A percentile compares a stretch with the other conserved stretches of the same genome.
Evolutionary conservation across 2,329 filamentous ascomycete species (phyloP).

Genomic region (Thelonectria discophora): DNA sequence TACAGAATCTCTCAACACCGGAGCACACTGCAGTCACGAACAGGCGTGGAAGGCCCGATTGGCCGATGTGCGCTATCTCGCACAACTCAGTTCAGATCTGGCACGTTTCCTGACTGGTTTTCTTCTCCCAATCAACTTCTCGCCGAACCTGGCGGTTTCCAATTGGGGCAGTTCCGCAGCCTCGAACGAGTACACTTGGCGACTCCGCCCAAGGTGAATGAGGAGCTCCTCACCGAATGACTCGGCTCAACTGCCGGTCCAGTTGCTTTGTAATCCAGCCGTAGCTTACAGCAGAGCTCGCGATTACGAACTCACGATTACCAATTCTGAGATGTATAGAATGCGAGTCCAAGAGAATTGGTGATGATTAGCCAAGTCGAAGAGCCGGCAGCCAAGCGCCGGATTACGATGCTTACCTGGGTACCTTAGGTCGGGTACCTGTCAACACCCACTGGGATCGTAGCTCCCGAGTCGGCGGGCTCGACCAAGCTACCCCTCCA

Average conservation of each 20-base stretch:
- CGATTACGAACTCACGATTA: too few relatives aligned
- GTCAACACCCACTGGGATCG: too few relatives aligned
- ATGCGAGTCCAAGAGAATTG: too few relatives aligned
- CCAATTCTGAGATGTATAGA: too few relatives aligned
- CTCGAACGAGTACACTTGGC: background rate
- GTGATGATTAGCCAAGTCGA: background rate
- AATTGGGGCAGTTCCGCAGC: background rate
- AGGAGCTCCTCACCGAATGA: conserved; percentile 8
- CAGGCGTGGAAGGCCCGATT: background rate
- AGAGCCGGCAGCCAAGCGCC: too few relatives aligned
- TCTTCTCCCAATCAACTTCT: background rate
- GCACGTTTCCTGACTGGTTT: background rate
- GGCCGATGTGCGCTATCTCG: background rate
- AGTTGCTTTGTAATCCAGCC: background rate
- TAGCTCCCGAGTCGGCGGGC: too few relatives aligned
- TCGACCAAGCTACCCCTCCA: too few relatives aligned
- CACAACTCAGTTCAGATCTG: background rate
- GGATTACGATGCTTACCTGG: too few relatives aligned
- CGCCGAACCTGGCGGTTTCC: background rate
- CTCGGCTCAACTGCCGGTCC: background rate
- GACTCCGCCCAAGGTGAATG: background rate
- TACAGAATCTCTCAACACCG: background rate
- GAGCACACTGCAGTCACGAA: too few relatives aligned
- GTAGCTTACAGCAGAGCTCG: background rate
- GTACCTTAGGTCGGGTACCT: too few relatives aligned